Evolutionary conservation across 306 rosid species (phyloP), one percentile per base, ranked within the genome.

Genomic region (Acmispon strigosus): DNA sequence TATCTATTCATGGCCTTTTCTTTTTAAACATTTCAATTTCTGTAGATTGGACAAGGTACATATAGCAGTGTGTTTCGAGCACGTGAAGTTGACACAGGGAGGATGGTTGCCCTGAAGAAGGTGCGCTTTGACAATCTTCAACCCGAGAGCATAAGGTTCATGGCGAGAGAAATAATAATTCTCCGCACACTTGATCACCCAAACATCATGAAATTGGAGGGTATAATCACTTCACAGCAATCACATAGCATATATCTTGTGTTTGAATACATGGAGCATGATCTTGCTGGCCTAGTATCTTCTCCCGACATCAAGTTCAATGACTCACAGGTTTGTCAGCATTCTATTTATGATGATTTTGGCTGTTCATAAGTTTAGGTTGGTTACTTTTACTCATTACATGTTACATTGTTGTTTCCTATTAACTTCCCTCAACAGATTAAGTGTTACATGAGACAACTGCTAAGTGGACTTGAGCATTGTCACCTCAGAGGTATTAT

Each of bases 211-310:
- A 92, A 87, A 67, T 71, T 95, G 72, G 96, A 95, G 75, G 99
- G 99, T 20, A 48, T 95, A 50, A 85, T 95, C 49, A 87, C 96
- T 36, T 95, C 99, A 42, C 84, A 70, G 44, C 52, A 84, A 41
- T 95, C 99, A 47, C 89, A 54, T 45, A 89, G 93, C 84, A 82
- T 95, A 57, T 95, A 91, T 84, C 93, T 95, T 62, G 99, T 95
- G 4, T 95, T 95, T 58, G 99, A 95, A 50, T 95, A 95, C 89
- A 95, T 95, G 99, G 99, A 95, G 62, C 99, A 95, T 50, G 99
- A 95, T 71, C 97, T 95, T 62, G 91, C 99, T 9, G 99, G 97
- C 72, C 83, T 95, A 48, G 82, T 87, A 45, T 85, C 97, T 66
- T 76, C 81, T 70, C 86, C 95, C 1, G 90, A 89, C 48, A 65